Percentiles rank a stretch among this genome's conserved stretches.
Evolutionary conservation across 176 grass and related monocot species (phyloP).

Genomic region (Lolium multiflorum): DNA sequence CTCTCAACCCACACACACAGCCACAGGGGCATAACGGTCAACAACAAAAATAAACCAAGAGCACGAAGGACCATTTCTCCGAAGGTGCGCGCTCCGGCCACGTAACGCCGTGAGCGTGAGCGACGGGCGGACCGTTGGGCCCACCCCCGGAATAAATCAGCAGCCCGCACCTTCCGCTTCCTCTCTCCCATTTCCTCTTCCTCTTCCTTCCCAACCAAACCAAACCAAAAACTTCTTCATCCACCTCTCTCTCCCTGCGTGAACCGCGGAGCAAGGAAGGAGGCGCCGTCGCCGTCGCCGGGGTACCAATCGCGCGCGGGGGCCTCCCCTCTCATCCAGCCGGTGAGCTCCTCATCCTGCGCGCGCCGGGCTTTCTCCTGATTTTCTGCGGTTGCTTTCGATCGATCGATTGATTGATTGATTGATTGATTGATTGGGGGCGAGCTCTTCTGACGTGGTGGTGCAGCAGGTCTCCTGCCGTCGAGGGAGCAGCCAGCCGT

Average conservation of each 20-base stretch:
- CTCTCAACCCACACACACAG: neutral
- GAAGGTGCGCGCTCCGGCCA: conserved; percentile 28
- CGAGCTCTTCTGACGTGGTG: neutral
- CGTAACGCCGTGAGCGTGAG: conserved; percentile 39
- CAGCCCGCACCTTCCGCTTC: neutral
- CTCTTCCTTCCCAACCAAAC: conserved; percentile 29
- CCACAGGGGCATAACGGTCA: neutral
- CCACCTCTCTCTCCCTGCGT: neutral
- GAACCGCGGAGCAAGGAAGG: conserved; percentile 46
- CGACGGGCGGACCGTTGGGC: neutral
- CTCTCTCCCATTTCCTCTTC: neutral
- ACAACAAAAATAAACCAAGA: neutral
- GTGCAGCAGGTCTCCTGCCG: conserved; percentile 25
- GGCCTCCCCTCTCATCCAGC: neutral
- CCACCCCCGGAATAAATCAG: conserved; percentile 24
- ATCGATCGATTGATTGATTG: neutral
- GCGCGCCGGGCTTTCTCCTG: neutral
- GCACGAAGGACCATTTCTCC: conserved; percentile 11
- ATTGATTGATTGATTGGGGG: neutral
- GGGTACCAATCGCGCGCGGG: neutral
- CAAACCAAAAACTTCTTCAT: neutral
- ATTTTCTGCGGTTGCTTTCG: neutral
- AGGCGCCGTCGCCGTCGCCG: neutral
- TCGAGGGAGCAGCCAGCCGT: neutral
- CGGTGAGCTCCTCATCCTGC: conserved; percentile 25